Base-by-base conservation (phyloP, 345 rosid genomes). In the Rhizophora apiculata region DNA sequence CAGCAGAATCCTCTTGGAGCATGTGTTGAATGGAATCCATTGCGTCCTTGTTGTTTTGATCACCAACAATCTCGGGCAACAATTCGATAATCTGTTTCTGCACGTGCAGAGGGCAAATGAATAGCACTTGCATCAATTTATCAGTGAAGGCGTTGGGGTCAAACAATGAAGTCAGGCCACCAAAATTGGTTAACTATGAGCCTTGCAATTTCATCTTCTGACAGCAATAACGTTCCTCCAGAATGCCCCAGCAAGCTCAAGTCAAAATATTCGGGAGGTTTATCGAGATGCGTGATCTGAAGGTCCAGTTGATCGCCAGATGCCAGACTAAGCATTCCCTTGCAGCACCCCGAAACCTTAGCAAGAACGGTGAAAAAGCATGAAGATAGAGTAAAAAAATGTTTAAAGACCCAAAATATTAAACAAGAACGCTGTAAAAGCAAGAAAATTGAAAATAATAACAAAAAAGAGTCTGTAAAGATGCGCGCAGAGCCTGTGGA, bases 71-170 rank as follows among this genome's bases (percentile, higher is more conserved):
- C 85, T 91, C 96, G 15, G 97, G 96, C 78, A 91, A 82, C 1
- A 96, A 89, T 60, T 96, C 97, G 53, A 89, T 85, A 18, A 91
- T 87, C 84, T 89, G 96, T 62, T 84, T 86, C 85, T 87, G 89
- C 64, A 87, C 83, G 54, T 85, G 82, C 48, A 75, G 26, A 31
- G 93, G 97, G 63, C 84, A 87, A 65, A 91, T 79, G 7, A 86
- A 85, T 16, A 91, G 74, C 63, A 91, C 79, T 82, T 87, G 81
- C 96, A 87, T 86, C 69, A 91, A 71, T 65, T 83, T 91, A 57
- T 87, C 88, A 19, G 84, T 66, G 51, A 91, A 89, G 32, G 79
- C 77, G 66, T 64, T 62, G 5, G 90, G 83, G 65, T 85, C 84
- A 24, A 32, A 81, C 87, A 10, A 87, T 53, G 64, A 91, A 89